Evolutionary conservation across 371 early-diverging fungal species (phyloP).

Genomic region (Apophysomyces trapeziformis): DNA sequence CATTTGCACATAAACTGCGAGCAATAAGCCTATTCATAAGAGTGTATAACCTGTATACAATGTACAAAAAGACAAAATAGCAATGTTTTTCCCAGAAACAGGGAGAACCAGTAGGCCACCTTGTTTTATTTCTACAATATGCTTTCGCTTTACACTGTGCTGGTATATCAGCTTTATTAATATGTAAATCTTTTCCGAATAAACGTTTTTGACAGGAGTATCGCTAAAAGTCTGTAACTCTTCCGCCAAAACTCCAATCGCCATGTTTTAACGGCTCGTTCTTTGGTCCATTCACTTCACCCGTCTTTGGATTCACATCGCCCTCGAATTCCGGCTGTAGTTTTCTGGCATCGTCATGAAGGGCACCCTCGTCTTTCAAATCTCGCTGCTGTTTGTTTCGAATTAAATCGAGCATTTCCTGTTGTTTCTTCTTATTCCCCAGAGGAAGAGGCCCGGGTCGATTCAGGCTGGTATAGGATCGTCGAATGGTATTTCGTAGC

Average conservation of each 20-base stretch:
- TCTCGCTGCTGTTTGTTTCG: constrained; percentile 48
- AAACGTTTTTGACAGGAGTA: neutral
- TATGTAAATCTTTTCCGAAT: constrained; percentile 1
- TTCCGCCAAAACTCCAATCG: constrained; percentile 89
- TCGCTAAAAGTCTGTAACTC: constrained; percentile 80
- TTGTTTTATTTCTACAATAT: no score
- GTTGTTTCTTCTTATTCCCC: constrained; percentile 69
- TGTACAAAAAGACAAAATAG: no score
- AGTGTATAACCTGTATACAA: no score
- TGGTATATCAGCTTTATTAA: neutral
- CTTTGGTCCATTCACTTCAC: constrained; percentile 84
- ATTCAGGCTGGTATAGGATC: constrained; percentile 44
- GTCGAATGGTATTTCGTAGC: constrained; percentile 23
- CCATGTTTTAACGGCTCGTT: constrained; percentile 87
- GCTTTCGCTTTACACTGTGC: no score
- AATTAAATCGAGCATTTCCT: constrained; percentile 77
- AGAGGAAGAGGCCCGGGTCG: constrained; percentile 77
- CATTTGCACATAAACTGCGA: neutral
- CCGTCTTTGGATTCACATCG: constrained; percentile 79
- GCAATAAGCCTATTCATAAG: neutral
- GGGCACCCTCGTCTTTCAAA: constrained; percentile 31
- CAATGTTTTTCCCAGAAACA: no score
- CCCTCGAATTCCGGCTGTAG: constrained; percentile 70
- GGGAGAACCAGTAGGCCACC: no score
- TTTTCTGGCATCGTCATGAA: constrained; percentile 66